Conservation (phyloP, 805 yeast genomes). For the Yarrowia porcina region DNA sequence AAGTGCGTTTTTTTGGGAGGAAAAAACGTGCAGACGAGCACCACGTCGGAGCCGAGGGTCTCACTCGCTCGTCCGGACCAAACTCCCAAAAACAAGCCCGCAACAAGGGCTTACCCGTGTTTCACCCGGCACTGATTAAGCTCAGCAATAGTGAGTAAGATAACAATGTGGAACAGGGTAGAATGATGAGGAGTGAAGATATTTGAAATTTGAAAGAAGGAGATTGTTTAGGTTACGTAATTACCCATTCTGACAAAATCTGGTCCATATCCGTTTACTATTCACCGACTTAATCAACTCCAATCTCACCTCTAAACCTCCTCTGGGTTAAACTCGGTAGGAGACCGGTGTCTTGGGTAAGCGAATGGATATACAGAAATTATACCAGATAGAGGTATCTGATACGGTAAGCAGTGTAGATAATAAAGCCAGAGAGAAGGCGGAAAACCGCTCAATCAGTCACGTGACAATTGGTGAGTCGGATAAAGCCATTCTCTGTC, state of each 20-base stretch:
- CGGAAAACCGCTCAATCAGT: too few relatives aligned
- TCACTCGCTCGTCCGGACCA: not conserved
- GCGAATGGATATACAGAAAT: not conserved
- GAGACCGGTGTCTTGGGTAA: not conserved
- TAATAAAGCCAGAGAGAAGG: too few relatives aligned
- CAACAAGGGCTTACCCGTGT: not conserved
- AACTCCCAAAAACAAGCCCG: not conserved
- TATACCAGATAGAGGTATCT: not conserved
- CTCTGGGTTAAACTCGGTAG: not conserved
- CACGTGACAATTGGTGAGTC: too few relatives aligned
- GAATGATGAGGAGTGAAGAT: too few relatives aligned
- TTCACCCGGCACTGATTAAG: not conserved
- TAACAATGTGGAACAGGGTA: too few relatives aligned
- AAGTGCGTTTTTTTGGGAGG: not conserved
- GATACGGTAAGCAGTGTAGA: too few relatives aligned
- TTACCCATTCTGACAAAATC: too few relatives aligned
- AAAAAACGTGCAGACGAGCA: not conserved
- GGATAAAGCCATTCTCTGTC: too few relatives aligned
- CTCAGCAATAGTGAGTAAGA: not conserved
- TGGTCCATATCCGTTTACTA: not conserved
- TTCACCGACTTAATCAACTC: not conserved
- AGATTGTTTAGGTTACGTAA: not conserved
- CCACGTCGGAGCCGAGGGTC: too few relatives aligned
- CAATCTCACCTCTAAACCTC: too few relatives aligned
- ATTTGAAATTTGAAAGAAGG: not conserved